phyloP scores from a whole-genome alignment of 495 filamentous ascomycete species.

The Tetracladium setigerum region DNA sequence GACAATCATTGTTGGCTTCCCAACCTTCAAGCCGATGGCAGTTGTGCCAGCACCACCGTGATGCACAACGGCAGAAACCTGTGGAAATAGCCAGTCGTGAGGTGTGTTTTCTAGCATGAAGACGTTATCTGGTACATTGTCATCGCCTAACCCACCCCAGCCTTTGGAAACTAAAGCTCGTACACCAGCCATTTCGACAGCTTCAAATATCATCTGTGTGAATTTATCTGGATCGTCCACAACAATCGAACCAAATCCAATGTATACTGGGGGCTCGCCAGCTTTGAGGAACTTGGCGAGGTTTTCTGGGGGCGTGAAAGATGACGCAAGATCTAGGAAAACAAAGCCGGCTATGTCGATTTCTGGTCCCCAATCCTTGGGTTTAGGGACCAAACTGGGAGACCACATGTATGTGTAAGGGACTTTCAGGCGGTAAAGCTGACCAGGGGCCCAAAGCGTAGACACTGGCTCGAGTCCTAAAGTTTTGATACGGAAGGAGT shows the following conservation, averaged over 20 bases:
- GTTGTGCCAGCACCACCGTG: conserved; percentile 64
- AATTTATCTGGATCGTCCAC: conserved; percentile 58
- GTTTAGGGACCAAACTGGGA: conserved; percentile 57
- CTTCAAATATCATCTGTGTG: conserved; percentile 54
- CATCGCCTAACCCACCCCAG: conserved; percentile 57
- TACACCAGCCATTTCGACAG: conserved; percentile 49
- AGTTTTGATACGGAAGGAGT: conserved; percentile 51
- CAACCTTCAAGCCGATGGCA: conserved; percentile 55
- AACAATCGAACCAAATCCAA: conserved; percentile 63
- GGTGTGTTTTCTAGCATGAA: conserved; percentile 59
- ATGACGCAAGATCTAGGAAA: conserved; percentile 55
- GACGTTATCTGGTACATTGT: conserved; percentile 48
- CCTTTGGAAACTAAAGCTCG: conserved; percentile 58
- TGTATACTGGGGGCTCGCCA: conserved; percentile 52
- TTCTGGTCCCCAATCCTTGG: conserved; percentile 53
- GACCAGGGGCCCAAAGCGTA: conserved; percentile 56
- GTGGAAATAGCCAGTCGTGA: conserved; percentile 63
- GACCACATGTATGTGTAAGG: conserved; percentile 63
- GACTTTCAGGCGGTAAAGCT: conserved; percentile 51
- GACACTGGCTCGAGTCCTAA: conserved; percentile 55
- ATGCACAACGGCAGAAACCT: conserved; percentile 51
- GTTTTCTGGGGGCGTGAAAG: conserved; percentile 46
- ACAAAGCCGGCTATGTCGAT: conserved; percentile 59
- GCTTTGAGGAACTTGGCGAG: conserved; percentile 47
- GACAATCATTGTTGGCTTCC: conserved; percentile 58